A percentile compares a stretch with the other conserved stretches of the same genome.
These are phyloP conservation scores for Zalaria obscura DNA, from an alignment of 2,329 filamentous ascomycete genomes.

Conservation along the genomic window DNA sequence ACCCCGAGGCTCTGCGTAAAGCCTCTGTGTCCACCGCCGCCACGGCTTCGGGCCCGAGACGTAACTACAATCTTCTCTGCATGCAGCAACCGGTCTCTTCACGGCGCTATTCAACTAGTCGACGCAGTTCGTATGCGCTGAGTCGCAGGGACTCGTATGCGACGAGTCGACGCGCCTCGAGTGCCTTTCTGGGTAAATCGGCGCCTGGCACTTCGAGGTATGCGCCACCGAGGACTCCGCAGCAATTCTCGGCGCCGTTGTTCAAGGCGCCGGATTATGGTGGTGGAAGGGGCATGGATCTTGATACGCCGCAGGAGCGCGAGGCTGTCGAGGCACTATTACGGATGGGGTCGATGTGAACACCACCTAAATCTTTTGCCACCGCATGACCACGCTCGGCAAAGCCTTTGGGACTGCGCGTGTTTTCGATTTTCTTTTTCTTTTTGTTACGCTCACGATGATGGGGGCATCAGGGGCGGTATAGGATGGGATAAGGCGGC, in stretches of 20 bases:
- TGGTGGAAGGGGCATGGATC: slow-evolving; percentile 2
- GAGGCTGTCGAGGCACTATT: slow-evolving; percentile 72
- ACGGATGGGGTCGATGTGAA: slow-evolving; percentile 55
- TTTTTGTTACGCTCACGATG: slow-evolving; percentile 1
- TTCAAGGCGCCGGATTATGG: too few species aligned
- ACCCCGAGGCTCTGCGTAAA: slow-evolving; percentile 68
- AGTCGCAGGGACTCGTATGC: too few species aligned
- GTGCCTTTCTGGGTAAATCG: too few species aligned
- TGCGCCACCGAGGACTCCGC: too few species aligned
- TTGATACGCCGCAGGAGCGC: slow-evolving; percentile 53
- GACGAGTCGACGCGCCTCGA: too few species aligned
- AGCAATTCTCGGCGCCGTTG: too few species aligned
- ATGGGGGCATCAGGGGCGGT: background rate
- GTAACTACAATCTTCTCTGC: slow-evolving; percentile 9
- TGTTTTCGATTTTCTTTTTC: slow-evolving; percentile 2
- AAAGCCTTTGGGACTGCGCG: background rate
- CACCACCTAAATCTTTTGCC: background rate
- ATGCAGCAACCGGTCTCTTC: slow-evolving; percentile 5
- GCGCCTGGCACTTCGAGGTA: too few species aligned
- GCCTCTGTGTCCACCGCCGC: slow-evolving; percentile 29
- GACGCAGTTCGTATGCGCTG: too few species aligned
- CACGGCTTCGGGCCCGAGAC: slow-evolving; percentile 4
- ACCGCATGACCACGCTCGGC: background rate
- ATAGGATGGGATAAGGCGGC: background rate
- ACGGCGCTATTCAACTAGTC: background rate